These are phyloP conservation scores for Didymella segeticola DNA, from an alignment of 2,329 filamentous ascomycete genomes.

Conservation along the genomic window DNA sequence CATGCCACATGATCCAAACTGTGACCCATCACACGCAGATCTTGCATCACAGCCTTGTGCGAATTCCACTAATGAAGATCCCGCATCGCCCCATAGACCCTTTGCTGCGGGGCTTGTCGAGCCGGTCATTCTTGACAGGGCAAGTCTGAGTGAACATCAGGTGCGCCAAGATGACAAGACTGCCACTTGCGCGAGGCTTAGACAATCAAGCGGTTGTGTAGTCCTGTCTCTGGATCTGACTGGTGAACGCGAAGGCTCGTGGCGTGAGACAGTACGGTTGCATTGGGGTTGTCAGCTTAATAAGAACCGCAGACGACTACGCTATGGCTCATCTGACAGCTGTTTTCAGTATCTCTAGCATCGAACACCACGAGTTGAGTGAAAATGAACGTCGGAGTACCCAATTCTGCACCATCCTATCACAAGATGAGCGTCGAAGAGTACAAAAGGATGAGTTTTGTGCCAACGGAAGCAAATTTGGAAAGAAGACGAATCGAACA, in stretches of 20 bases:
- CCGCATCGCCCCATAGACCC: neutral
- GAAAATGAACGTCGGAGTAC: constrained; percentile 3
- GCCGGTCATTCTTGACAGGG: constrained; percentile 5
- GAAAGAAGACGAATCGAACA: neutral
- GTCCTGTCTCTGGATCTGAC: neutral
- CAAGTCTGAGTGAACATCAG: constrained; percentile 13
- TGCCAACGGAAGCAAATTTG: neutral
- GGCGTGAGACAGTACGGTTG: constrained; percentile 4
- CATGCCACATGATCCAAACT: constrained; percentile 2
- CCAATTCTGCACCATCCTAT: neutral
- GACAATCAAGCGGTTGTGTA: constrained; percentile 7
- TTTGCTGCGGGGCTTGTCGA: constrained; percentile 5
- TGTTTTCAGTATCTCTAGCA: neutral
- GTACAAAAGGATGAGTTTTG: constrained; percentile 1
- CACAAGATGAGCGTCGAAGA: constrained; percentile 9
- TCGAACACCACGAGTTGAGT: neutral
- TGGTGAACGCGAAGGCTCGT: neutral
- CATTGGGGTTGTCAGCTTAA: neutral
- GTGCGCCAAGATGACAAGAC: constrained; percentile 5
- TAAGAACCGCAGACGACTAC: constrained; percentile 1
- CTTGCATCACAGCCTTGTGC: constrained; percentile 3
- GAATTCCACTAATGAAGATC: constrained; percentile 4
- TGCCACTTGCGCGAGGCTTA: constrained; percentile 9
- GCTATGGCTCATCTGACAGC: neutral
- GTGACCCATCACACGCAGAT: too few relatives aligned